Evolutionary conservation across 768 basidiomycete genomes (phyloP).

Genomic region (Russula sp.): DNA sequence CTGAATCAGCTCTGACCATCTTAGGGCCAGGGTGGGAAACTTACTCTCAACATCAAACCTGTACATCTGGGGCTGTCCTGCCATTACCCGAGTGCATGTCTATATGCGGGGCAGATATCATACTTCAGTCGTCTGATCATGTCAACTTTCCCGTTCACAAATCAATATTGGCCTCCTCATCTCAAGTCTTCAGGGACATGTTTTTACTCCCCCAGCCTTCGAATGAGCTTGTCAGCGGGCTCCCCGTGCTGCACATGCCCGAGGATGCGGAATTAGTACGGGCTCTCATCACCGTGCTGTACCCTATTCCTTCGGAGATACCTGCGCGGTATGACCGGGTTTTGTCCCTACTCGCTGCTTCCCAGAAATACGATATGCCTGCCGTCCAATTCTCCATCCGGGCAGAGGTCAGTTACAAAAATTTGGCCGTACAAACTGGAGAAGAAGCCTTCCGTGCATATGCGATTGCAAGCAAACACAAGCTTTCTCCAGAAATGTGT

Average conservation of each 20-base stretch:
- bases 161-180: constrained; percentile 27
- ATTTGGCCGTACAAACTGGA: not conserved
- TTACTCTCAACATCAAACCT: too few species aligned
- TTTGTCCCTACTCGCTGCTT: constrained; percentile 16
- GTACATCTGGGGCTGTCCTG: too few species aligned
- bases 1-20: not conserved
- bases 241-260: constrained; percentile 14
- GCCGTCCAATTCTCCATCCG: constrained; percentile 3
- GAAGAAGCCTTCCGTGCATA: constrained; percentile 14
- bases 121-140: constrained; percentile 8
- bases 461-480: constrained; percentile 13
- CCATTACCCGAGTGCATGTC: not conserved
- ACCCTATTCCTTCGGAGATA: constrained; percentile 4
- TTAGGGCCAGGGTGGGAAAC: not conserved
- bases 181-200: constrained; percentile 29
- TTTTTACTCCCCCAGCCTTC: constrained; percentile 23
- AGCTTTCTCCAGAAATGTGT: not conserved
- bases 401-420: not conserved
- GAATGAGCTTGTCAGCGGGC: not conserved
- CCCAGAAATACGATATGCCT: constrained; percentile 24
- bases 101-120: not conserved
- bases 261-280: constrained; percentile 10
- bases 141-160: constrained; percentile 26
- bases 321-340: not conserved
- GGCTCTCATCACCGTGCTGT: constrained; percentile 12